phyloP scores from a whole-genome alignment of 2,329 filamentous ascomycete genomes.

The Monilinia fructicola region DNA sequence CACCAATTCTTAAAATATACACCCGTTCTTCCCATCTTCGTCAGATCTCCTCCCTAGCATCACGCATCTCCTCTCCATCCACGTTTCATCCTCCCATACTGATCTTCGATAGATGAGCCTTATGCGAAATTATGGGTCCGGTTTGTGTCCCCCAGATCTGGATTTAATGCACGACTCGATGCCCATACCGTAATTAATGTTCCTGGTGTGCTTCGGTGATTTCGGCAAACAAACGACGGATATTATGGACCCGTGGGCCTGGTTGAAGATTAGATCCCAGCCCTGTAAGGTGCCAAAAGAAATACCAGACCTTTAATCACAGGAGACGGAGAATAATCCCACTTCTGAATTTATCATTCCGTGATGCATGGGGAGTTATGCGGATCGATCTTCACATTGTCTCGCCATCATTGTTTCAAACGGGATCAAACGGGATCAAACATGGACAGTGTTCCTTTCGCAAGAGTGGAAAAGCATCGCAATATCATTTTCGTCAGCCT shows the following conservation, averaged over 20 bases:
- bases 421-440: neutral
- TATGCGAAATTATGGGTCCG: neutral
- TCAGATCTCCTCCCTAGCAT: neutral
- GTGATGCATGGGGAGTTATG: neutral
- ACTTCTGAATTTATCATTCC: neutral
- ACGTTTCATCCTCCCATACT: too few species aligned
- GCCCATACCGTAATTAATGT: too few species aligned
- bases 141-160: neutral
- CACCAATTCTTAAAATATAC: too few species aligned
- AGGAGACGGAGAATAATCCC: neutral
- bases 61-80: too few species aligned
- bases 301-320: neutral
- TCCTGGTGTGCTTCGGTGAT: neutral
- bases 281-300: neutral
- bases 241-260: conserved; percentile 3
- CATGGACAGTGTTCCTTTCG: neutral
- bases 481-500: neutral
- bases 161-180: neutral
- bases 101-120: neutral
- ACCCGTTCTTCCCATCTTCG: neutral
- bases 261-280: conserved; percentile 5
- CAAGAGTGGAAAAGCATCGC: neutral
- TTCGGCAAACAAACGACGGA: conserved; percentile 3
- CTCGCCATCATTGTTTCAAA: neutral
- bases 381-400: neutral